Evolutionary conservation across 257 asterid genomes (phyloP).

Genomic region (Solanum paucissectum): DNA sequence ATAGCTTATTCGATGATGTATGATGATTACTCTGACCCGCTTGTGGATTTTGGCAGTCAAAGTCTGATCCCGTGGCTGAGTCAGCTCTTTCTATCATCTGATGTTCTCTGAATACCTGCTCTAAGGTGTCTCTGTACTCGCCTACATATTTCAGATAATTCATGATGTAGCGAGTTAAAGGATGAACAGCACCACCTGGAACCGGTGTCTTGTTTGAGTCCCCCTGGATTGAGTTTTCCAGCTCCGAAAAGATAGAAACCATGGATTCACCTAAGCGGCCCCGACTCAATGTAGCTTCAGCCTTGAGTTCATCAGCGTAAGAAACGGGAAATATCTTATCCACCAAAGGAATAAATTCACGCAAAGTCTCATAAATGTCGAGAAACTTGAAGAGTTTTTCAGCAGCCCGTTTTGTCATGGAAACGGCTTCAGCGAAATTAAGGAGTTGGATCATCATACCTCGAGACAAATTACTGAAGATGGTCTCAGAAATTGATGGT

Average conservation of each 20-base stretch:
- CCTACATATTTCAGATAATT: constrained; percentile 43
- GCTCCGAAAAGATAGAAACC: constrained; percentile 47
- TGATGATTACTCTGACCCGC: background rate
- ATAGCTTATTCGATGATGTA: background rate
- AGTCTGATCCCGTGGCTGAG: constrained; percentile 31
- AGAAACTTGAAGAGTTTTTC: constrained; percentile 78
- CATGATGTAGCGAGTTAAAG: constrained; percentile 64
- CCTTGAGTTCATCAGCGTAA: constrained; percentile 26
- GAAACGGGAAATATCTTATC: constrained; percentile 23
- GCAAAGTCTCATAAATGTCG: constrained; percentile 51
- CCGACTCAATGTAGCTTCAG: constrained; percentile 43
- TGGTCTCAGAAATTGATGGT: constrained; percentile 14
- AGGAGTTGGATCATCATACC: constrained; percentile 41
- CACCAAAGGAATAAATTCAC: constrained; percentile 24
- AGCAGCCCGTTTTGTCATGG: constrained; percentile 55
- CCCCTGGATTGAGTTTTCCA: constrained; percentile 57
- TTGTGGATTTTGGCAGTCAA: constrained; percentile 15
- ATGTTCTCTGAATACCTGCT: constrained; percentile 65
- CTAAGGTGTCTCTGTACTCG: constrained; percentile 47
- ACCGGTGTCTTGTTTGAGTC: constrained; percentile 57
- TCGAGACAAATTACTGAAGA: constrained; percentile 27
- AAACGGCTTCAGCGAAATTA: constrained; percentile 56
- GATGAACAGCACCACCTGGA: constrained; percentile 90
- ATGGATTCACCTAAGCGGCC: constrained; percentile 57
- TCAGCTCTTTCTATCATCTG: constrained; percentile 51